Percentiles rank a stretch among this genome's conserved stretches.
Conservation (phyloP, 768 basidiomycete species). For the Lactarius indigo region DNA sequence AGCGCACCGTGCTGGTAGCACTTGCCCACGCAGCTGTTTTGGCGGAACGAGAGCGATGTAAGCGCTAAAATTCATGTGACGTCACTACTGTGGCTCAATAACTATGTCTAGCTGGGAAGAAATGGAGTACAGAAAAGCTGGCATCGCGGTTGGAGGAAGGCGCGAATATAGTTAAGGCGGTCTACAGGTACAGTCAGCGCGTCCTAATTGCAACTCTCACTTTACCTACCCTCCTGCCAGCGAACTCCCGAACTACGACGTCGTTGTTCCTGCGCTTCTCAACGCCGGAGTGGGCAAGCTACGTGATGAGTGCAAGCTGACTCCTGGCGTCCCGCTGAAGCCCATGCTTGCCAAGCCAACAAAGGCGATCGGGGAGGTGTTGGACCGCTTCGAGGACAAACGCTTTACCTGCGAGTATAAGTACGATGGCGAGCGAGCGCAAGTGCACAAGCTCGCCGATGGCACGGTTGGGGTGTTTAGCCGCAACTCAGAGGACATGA, state of each 20-base stretch:
- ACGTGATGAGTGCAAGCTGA: conserved; percentile 77
- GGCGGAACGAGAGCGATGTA: conserved; percentile 67
- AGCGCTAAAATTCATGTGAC: conserved; percentile 9
- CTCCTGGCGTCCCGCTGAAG: conserved; percentile 94
- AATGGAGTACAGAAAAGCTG: conserved; percentile 71
- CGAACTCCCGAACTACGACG: conserved; percentile 89
- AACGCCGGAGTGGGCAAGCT: conserved; percentile 71
- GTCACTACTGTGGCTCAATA: background rate
- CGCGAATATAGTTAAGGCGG: conserved; percentile 73
- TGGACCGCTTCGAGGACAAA: conserved; percentile 94
- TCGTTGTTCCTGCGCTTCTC: conserved; percentile 87
- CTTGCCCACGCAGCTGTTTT: conserved; percentile 87
- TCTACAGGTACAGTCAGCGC: conserved; percentile 69
- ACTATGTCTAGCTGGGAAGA: conserved; percentile 55
- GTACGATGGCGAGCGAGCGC: conserved; percentile 97
- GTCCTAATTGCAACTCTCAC: background rate
- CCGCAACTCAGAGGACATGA: conserved; percentile 99
- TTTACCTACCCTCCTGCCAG: conserved; percentile 39
- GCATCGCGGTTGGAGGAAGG: conserved; percentile 71
- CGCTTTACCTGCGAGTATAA: conserved; percentile 99
- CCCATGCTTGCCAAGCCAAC: conserved; percentile 99
- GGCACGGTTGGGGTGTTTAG: conserved; percentile 91
- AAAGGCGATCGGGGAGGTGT: conserved; percentile 95
- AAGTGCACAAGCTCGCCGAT: conserved; percentile 80
- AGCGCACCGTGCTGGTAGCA: conserved; percentile 93